A percentile compares a stretch with the other conserved stretches of the same genome.
phyloP scores from a whole-genome alignment of 202 grass and related monocot genomes.

The Panicum hallii region DNA sequence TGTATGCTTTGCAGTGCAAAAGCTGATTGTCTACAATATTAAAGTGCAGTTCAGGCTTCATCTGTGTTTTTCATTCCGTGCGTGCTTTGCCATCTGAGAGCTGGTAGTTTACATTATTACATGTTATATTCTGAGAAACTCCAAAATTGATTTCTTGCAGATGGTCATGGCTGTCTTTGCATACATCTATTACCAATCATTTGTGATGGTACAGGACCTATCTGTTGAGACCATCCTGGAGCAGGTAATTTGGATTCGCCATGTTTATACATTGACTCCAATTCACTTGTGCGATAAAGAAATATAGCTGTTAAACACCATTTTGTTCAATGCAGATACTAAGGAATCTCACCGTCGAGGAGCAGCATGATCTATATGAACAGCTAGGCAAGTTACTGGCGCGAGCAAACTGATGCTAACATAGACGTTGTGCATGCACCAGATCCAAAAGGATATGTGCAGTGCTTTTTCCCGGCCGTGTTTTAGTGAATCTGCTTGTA shows the following conservation, averaged over 20 bases:
- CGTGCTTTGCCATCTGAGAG: neutral
- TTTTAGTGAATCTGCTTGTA: conserved; percentile 36
- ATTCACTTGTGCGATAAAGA: neutral
- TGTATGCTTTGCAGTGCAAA: neutral
- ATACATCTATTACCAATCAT: conserved; percentile 92
- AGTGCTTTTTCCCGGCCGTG: neutral
- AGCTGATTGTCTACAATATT: neutral
- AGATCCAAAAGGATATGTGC: conserved; percentile 18
- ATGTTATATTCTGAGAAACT: neutral
- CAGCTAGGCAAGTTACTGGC: conserved; percentile 61
- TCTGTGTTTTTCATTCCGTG: neutral
- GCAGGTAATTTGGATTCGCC: conserved; percentile 56
- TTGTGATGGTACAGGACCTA: conserved; percentile 72
- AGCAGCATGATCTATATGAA: conserved; percentile 74
- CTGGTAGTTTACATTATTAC: neutral
- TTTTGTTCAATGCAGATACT: conserved; percentile 45
- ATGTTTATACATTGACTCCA: neutral
- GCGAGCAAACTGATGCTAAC: conserved; percentile 49
- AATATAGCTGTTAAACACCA: conserved; percentile 17
- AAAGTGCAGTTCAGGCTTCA: neutral
- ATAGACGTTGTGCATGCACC: neutral
- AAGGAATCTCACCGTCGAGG: conserved; percentile 74
- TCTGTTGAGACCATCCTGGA: conserved; percentile 79
- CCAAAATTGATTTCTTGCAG: conserved; percentile 40
- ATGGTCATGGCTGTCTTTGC: conserved; percentile 95